Evolutionary conservation across 495 filamentous ascomycete genomes (phyloP).

Genomic region (Aspergillus kassunensis): DNA sequence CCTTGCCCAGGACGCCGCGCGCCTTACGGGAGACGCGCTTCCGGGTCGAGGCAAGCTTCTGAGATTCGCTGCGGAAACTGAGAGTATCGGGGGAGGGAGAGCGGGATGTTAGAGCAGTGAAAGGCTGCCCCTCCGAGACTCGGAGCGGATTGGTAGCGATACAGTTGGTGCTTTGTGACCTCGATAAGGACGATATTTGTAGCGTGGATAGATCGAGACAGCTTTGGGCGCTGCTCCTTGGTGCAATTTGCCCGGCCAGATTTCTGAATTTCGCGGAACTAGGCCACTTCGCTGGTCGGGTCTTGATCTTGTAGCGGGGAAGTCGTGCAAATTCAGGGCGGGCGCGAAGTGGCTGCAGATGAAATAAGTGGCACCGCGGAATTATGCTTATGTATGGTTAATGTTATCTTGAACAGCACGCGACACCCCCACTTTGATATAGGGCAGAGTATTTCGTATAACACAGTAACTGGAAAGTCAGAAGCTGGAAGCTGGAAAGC

Average conservation of each 20-base stretch:
- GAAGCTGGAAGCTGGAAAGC: not conserved
- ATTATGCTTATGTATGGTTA: slow-evolving; percentile 8
- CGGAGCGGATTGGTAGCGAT: slow-evolving; percentile 22
- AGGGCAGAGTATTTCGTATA: not conserved
- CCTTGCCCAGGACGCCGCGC: slow-evolving; percentile 46
- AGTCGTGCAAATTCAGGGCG: slow-evolving; percentile 2
- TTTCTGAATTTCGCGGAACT: slow-evolving; percentile 33
- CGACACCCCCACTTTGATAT: slow-evolving; percentile 1
- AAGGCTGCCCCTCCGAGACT: slow-evolving; percentile 27
- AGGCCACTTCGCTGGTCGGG: slow-evolving; percentile 12
- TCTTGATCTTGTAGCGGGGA: not conserved
- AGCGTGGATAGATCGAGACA: slow-evolving; percentile 49
- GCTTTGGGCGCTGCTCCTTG: slow-evolving; percentile 48
- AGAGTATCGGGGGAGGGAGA: slow-evolving; percentile 31
- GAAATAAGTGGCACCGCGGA: not conserved
- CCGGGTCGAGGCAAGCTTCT: slow-evolving; percentile 29
- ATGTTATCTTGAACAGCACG: not conserved
- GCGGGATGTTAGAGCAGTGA: slow-evolving; percentile 30
- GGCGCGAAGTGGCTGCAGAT: slow-evolving; percentile 3
- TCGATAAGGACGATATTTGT: slow-evolving; percentile 40
- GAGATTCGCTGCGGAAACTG: slow-evolving; percentile 31
- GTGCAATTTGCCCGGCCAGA: slow-evolving; percentile 44
- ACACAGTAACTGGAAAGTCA: not conserved
- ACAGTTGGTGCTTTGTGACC: slow-evolving; percentile 24
- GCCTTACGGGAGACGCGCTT: slow-evolving; percentile 42